Evolutionary conservation across 2,329 filamentous ascomycete genomes (phyloP), one percentile per base, ranked within the genome.

Genomic region (Fusarium camptoceras): DNA sequence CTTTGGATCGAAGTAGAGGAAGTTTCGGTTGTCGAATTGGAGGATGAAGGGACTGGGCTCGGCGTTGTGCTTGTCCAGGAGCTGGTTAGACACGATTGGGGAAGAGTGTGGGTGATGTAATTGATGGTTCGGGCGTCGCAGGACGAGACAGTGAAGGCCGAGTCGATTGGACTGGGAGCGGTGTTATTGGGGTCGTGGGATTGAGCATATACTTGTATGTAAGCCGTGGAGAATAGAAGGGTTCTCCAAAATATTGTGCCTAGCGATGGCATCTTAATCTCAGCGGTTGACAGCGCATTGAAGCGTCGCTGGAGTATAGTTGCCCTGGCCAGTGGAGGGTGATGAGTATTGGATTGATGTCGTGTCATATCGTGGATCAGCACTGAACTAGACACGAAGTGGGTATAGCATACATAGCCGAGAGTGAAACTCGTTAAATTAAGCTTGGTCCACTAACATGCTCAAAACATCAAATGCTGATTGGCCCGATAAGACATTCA

Each of bases 71-170:
- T 79, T 20, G 83, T 79, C 83, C 89, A 90, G 42, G 85, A 84
- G n/a, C 88, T 89, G 50, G 87, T 88, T 24, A 93, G 83, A 76
- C 92, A 95, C 81, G 92, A 91, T 77, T 93, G 91, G 14, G 91
- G 91, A 41, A 94, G 82, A 3, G 88, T 89, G 73, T 94, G 91
- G 14, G 92, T 94, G 67, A 95, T 93, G 79, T 94, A 94, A 80
- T 95, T 94, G 76, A 93, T 89, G 2, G 91, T 93, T 71, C 88
- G 87, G 56, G 81, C 85, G 72, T 87, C 85, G 80, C 87, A 89
- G 41, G 55, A 60, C 37, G 66, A 63, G 34, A 66, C 58, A 28
- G 66, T 58, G 20, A 46, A 28, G n/a, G 30, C 64, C 49, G 46
- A 60, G 34, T 70, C 67, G n/a, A 46, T 62, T 25, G 39, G 53